Conservation (phyloP, 2,329 filamentous ascomycete species). For the Aspergillus amoenus region DNA sequence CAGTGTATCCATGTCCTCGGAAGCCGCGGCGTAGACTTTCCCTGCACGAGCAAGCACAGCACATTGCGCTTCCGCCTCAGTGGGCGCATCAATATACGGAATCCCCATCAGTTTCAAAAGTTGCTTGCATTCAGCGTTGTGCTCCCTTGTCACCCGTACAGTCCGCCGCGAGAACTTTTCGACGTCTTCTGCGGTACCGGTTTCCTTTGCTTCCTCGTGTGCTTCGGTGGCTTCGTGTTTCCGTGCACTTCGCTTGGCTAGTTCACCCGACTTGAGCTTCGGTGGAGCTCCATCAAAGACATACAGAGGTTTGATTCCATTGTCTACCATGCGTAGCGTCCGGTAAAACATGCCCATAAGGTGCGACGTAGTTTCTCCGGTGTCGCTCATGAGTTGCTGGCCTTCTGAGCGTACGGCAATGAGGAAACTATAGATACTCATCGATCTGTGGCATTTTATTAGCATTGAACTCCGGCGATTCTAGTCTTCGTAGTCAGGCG, state of each 20-base stretch:
- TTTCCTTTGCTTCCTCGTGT: conserved; percentile 94
- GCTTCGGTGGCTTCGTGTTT: conserved; percentile 89
- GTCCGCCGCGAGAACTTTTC: conserved; percentile 96
- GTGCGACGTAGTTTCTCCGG: conserved; percentile 94
- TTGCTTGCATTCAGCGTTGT: conserved; percentile 91
- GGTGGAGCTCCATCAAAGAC: conserved; percentile 97
- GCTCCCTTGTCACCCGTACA: conserved; percentile 91
- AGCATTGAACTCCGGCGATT: conserved; percentile 9
- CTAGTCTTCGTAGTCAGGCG: neutral
- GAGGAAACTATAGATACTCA: conserved; percentile 98
- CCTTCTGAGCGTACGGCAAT: conserved; percentile 96
- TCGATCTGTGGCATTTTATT: conserved; percentile 61
- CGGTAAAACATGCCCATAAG: conserved; percentile 99
- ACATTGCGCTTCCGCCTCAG: conserved; percentile 96
- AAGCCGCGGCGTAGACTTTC: conserved; percentile 95
- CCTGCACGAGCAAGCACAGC: conserved; percentile 83
- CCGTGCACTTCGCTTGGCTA: conserved; percentile 92
- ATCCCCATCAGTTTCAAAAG: conserved; percentile 94
- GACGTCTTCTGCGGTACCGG: conserved; percentile 92
- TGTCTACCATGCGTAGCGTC: conserved; percentile 95
- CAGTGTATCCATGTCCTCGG: conserved; percentile 98
- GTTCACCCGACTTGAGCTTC: conserved; percentile 94
- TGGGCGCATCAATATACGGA: conserved; percentile 91
- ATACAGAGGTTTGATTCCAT: conserved; percentile 97
- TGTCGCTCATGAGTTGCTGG: conserved; percentile 92